phyloP scores from a whole-genome alignment of 306 rosid species.

The Dalbergia cochinchinensis region DNA sequence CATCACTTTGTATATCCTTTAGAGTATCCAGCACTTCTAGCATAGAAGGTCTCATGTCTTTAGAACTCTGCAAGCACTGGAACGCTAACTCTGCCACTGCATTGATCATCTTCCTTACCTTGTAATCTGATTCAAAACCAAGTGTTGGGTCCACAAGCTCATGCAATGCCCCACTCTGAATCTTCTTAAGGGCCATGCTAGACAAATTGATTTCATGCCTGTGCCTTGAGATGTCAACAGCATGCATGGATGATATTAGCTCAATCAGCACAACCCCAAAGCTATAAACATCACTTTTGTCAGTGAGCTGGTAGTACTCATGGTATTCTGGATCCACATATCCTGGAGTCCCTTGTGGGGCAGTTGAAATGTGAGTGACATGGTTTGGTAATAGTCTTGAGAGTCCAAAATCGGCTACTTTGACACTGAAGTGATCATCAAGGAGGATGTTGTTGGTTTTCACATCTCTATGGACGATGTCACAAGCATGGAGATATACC shows the following conservation, averaged over 20 bases:
- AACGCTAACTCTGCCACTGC: constrained; percentile 86
- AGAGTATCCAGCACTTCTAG: constrained; percentile 59
- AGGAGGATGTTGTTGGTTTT: constrained; percentile 57
- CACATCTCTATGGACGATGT: constrained; percentile 58
- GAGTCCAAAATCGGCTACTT: constrained; percentile 63
- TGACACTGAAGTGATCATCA: constrained; percentile 52
- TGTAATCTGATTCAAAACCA: constrained; percentile 67
- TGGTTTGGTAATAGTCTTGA: constrained; percentile 49
- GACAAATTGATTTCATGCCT: constrained; percentile 77
- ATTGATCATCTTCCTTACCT: constrained; percentile 60
- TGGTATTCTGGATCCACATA: constrained; percentile 61
- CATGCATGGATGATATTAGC: constrained; percentile 79
- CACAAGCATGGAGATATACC: constrained; percentile 56
- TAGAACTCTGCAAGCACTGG: constrained; percentile 75
- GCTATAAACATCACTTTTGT: constrained; percentile 86
- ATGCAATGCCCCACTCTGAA: constrained; percentile 61
- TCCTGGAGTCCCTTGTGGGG: constrained; percentile 64
- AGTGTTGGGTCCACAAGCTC: constrained; percentile 74
- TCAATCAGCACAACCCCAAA: constrained; percentile 90
- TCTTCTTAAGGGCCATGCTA: constrained; percentile 81
- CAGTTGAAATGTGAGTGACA: constrained; percentile 57
- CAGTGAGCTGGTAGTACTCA: constrained; percentile 70
- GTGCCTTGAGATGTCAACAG: constrained; percentile 78
- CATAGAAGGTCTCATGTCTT: constrained; percentile 80
- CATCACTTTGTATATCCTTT: constrained; percentile 55